Evolutionary conservation across 2,329 filamentous ascomycete species (phyloP).

Genomic region (Botrytis hyacinthi): DNA sequence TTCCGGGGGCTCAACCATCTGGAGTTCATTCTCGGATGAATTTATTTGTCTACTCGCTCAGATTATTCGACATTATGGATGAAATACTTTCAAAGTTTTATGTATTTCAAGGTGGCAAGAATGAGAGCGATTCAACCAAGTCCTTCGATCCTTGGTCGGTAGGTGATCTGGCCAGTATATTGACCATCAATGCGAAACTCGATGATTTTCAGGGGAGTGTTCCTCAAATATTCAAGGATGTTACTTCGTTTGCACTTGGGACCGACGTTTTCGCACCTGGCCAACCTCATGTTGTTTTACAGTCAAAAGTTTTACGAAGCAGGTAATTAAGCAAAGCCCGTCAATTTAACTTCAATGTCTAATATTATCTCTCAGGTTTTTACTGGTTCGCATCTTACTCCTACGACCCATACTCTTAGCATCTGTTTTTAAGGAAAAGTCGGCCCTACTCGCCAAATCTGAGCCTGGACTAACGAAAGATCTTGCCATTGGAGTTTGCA

Average conservation of each 20-base stretch:
- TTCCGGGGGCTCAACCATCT: slow-evolving; percentile 29
- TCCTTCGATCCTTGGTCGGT: slow-evolving; percentile 11
- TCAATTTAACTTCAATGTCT: not conserved
- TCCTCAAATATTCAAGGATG: slow-evolving; percentile 22
- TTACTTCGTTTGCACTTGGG: not conserved
- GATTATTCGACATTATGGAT: slow-evolving; percentile 29
- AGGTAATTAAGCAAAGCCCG: slow-evolving; percentile 18
- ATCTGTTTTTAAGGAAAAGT: slow-evolving; percentile 3
- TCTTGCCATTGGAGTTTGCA: slow-evolving; percentile 22
- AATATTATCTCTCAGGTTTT: not conserved
- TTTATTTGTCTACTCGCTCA: slow-evolving; percentile 27
- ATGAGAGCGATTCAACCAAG: not conserved
- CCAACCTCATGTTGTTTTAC: slow-evolving; percentile 20
- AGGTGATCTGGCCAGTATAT: slow-evolving; percentile 15
- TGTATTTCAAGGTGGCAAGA: slow-evolving; percentile 13
- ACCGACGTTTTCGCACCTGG: not conserved
- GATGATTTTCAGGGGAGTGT: slow-evolving; percentile 23
- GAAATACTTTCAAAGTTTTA: slow-evolving; percentile 26
- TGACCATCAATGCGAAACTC: slow-evolving; percentile 26
- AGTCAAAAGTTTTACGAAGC: slow-evolving; percentile 23
- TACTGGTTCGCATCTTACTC: slow-evolving; percentile 17
- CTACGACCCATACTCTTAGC: slow-evolving; percentile 1
- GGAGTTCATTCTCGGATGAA: slow-evolving; percentile 31
- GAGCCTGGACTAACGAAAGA: not conserved
- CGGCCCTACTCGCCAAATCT: not conserved